Conservation (phyloP, 805 yeast genomes). For the Sugiyamaella americana region DNA sequence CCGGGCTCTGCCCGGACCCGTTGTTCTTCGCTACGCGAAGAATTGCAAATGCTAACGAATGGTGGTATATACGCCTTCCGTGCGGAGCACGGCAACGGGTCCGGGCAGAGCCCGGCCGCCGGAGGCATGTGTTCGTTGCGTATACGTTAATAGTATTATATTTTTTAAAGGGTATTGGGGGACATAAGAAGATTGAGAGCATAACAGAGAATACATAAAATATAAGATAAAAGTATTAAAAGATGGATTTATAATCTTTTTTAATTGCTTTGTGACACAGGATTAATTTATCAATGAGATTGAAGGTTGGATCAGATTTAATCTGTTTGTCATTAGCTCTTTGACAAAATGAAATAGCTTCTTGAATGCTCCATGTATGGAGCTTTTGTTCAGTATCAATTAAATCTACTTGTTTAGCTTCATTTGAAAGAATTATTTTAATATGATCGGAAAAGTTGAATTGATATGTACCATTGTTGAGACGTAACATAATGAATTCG, state of each 20-base stretch:
- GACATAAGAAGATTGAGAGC: not conserved
- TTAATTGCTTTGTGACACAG: constrained; percentile 5
- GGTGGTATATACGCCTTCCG: too few relatives aligned
- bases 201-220: not conserved
- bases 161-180: not conserved
- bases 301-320: constrained; percentile 6
- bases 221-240: not conserved
- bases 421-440: constrained; percentile 71
- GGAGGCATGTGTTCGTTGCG: not conserved
- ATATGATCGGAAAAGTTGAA: constrained; percentile 95
- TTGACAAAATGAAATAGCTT: constrained; percentile 9
- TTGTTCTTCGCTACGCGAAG: not conserved
- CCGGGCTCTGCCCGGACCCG: not conserved
- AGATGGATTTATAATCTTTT: not conserved
- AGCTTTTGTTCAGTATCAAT: constrained; percentile 39
- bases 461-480: constrained; percentile 88
- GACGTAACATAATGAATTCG: constrained; percentile 82
- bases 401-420: constrained; percentile 72
- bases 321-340: not conserved
- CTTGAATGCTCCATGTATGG: constrained; percentile 19
- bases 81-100: not conserved
- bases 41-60: too few relatives aligned
- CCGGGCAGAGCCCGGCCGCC: not conserved
- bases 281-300: constrained; percentile 11
- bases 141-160: too few relatives aligned